Conservation (phyloP, 2,329 filamentous ascomycete species). For the Monosporascus cannonballus region DNA sequence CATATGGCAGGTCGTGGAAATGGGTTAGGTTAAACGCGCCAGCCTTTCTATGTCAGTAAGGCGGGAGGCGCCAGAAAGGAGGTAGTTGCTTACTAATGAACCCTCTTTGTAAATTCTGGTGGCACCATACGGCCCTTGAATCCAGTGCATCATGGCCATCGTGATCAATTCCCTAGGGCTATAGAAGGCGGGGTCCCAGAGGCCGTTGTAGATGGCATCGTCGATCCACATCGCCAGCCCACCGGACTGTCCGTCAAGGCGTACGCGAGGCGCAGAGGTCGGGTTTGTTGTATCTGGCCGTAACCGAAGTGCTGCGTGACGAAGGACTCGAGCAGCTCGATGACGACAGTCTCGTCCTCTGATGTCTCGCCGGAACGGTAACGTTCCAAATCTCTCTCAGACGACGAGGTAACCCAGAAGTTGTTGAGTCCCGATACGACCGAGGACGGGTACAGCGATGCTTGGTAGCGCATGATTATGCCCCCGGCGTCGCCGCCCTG, state of each 20-base stretch:
- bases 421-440: conserved; percentile 8
- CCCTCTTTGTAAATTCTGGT: conserved; percentile 13
- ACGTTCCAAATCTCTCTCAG: conserved; percentile 2
- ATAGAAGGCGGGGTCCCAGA: too few species aligned
- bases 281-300: conserved; percentile 15
- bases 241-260: conserved; percentile 26
- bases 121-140: conserved; percentile 13
- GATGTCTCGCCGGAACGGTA: neutral
- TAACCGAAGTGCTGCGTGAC: conserved; percentile 13
- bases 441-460: neutral
- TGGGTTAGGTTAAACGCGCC: too few species aligned
- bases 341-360: conserved; percentile 5
- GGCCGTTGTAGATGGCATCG: neutral
- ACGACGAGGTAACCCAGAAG: conserved; percentile 15
- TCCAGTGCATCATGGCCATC: conserved; percentile 17
- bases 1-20: conserved; percentile 2
- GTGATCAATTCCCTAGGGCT: conserved; percentile 11
- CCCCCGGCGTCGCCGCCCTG: neutral
- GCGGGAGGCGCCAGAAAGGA: too few species aligned
- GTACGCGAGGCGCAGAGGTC: conserved; percentile 19
- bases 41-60: too few species aligned
- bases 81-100: neutral
- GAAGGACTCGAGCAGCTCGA: conserved; percentile 4
- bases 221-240: conserved; percentile 24
- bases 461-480: too few species aligned